A percentile compares a stretch with the other conserved stretches of the same genome.
These are phyloP conservation scores for Heritiera littoralis DNA, from an alignment of 345 rosid genomes.

Conservation along the genomic window DNA sequence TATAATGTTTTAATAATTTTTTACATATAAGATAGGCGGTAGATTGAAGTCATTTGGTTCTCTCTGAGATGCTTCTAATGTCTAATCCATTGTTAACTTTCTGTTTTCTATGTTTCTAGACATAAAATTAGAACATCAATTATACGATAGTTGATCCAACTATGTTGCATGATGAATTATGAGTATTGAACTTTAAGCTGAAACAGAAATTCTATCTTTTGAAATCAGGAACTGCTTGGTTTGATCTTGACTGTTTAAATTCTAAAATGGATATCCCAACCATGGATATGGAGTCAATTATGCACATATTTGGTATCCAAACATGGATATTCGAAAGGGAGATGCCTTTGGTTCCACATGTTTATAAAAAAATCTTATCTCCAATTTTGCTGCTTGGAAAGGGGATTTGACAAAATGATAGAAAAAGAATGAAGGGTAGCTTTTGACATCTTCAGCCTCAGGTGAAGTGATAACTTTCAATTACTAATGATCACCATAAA, in stretches of 20 bases:
- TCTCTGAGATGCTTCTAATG: not conserved
- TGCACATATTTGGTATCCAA: not conserved
- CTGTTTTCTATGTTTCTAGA: not conserved
- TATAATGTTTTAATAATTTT: not conserved
- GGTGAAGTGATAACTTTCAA: too few relatives aligned
- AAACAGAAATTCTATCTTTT: not conserved
- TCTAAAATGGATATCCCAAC: too few relatives aligned
- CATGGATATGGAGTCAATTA: not conserved
- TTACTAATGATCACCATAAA: too few relatives aligned
- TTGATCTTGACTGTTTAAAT: too few relatives aligned
- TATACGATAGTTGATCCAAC: not conserved
- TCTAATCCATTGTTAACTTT: not conserved
- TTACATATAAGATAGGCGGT: too few relatives aligned
- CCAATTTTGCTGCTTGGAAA: not conserved
- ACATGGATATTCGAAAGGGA: not conserved
- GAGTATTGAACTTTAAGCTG: not conserved
- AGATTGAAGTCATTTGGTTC: not conserved
- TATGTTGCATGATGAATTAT: not conserved
- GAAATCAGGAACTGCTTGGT: not conserved
- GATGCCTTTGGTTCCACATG: not conserved
- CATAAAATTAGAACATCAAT: not conserved
- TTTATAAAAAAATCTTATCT: not conserved
- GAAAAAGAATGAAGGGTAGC: not conserved
- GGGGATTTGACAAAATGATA: too few relatives aligned
- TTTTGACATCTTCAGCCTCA: not conserved